Percentiles rank a stretch among this genome's conserved stretches.
Conservation (phyloP, 163 green algal species). For the Chlamydomonas reinhardtii region DNA sequence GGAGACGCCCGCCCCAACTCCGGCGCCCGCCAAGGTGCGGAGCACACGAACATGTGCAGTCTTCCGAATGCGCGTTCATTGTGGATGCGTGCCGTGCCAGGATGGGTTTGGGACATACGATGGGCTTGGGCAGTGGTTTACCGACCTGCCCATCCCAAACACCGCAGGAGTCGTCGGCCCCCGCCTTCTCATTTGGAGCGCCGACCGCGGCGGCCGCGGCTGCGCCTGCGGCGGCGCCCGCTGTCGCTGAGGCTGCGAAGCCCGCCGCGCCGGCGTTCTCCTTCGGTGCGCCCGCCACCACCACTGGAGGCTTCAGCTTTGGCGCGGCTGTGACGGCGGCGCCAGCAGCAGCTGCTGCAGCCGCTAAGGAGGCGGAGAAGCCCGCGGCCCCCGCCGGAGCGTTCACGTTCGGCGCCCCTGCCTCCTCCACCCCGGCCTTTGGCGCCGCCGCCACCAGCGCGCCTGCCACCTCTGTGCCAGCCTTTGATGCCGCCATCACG, state of each 20-base stretch:
- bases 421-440: not conserved
- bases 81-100: no score
- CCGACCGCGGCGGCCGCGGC: not conserved
- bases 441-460: not conserved
- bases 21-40: not conserved
- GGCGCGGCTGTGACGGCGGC: not conserved
- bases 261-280: not conserved
- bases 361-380: not conserved
- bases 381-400: not conserved
- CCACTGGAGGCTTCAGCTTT: not conserved
- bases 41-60: no score
- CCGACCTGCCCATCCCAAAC: no score
- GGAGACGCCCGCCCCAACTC: not conserved
- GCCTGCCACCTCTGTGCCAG: not conserved
- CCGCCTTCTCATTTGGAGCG: slow-evolving; percentile 22
- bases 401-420: not conserved
- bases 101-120: no score
- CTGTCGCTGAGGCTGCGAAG: not conserved
- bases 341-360: not conserved
- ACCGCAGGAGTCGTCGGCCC: not conserved
- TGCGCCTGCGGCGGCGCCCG: no score
- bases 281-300: not conserved
- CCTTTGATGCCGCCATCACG: not conserved
- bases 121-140: no score
- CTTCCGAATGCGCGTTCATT: no score